These are phyloP conservation scores for Thelonectria olida DNA, from an alignment of 2,329 filamentous ascomycete genomes.

Conservation along the genomic window DNA sequence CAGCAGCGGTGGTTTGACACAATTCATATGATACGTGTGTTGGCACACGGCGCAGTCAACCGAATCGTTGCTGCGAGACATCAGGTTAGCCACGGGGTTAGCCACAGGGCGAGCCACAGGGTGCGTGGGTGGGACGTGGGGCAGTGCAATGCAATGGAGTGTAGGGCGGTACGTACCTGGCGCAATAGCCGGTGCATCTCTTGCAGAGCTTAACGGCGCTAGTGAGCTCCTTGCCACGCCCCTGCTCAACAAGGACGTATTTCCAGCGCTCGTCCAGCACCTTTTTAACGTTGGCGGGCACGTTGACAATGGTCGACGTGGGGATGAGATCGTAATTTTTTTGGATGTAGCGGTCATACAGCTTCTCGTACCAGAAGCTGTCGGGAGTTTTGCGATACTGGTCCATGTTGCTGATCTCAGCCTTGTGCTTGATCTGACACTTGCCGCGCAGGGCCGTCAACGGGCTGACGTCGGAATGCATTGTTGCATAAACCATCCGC, in stretches of 20 bases:
- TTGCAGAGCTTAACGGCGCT: constrained; percentile 97
- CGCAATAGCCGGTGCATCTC: constrained; percentile 89
- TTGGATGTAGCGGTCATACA: constrained; percentile 98
- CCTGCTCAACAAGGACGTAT: constrained; percentile 93
- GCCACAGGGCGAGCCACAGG: not conserved
- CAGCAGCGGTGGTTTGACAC: constrained; percentile 87
- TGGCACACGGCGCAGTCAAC: constrained; percentile 96
- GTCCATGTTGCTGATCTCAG: constrained; percentile 84
- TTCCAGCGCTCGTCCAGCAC: constrained; percentile 97
- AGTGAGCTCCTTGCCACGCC: constrained; percentile 92
- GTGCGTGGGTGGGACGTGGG: constrained; percentile 29
- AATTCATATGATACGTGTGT: constrained; percentile 98
- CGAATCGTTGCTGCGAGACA: constrained; percentile 77
- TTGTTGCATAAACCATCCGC: constrained; percentile 91
- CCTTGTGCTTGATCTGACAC: constrained; percentile 88
- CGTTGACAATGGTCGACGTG: constrained; percentile 91
- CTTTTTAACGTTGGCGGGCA: constrained; percentile 93
- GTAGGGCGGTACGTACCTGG: constrained; percentile 69
- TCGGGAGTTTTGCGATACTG: constrained; percentile 86
- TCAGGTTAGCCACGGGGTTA: constrained; percentile 33
- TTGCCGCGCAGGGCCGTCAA: constrained; percentile 92
- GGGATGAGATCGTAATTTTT: constrained; percentile 98
- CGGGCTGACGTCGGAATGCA: constrained; percentile 97
- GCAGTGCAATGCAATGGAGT: constrained; percentile 16
- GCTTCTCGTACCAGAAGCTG: constrained; percentile 95